Base-by-base conservation (phyloP, 2,329 filamentous ascomycete species). In the Claviceps spartinae region DNA sequence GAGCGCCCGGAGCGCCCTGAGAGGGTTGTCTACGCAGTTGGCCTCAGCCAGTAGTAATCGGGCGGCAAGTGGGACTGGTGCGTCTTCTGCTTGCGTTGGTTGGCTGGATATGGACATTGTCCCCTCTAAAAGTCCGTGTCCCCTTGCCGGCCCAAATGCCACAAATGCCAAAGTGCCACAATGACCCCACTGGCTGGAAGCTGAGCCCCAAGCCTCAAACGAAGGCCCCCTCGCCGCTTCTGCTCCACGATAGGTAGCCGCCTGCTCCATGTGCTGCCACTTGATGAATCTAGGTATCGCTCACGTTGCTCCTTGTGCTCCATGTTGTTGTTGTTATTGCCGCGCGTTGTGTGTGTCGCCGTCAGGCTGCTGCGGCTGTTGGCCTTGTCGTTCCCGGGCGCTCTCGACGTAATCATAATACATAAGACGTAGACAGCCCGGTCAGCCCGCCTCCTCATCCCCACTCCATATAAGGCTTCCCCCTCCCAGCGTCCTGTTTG, bases 171-270 rank as follows among this genome's bases (percentile, higher is more conserved):
- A 34, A 34, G 30, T 34, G 30, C 30, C 30, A 34, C 30, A 34
- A 34, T 34, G 30, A 34, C 48, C 52, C 50, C 52, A 48, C 48
- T 30, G 42, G 42, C 41, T 48, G 42, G 53, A 40, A 57, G 55
- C 57, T 57, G 56, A 58, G 54, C 57, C 56, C 54, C 56, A 58
- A 59, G 56, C 57, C 57, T 58, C 57, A 53, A 47, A 53, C 51
- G 47, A 46, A 41, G 36, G 14, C 22, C n/a, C n/a, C 38, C 18
- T n/a, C 13, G 8, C 14, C n/a, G 42, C 5, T 43, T 24, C 9
- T 14, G 30, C 41, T 18, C 36, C n/a, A 18, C 24, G 16, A 18
- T 30, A n/a, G n/a, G n/a, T n/a, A 20, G 26, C 11, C 24, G 9
- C 38, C 40, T 41, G 40, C 8, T 37, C 22, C 18, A 44, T 47